Evolutionary conservation across 441 rosid genomes (phyloP), one percentile per base, ranked within the genome.

Genomic region (Mallotus japonicus): DNA sequence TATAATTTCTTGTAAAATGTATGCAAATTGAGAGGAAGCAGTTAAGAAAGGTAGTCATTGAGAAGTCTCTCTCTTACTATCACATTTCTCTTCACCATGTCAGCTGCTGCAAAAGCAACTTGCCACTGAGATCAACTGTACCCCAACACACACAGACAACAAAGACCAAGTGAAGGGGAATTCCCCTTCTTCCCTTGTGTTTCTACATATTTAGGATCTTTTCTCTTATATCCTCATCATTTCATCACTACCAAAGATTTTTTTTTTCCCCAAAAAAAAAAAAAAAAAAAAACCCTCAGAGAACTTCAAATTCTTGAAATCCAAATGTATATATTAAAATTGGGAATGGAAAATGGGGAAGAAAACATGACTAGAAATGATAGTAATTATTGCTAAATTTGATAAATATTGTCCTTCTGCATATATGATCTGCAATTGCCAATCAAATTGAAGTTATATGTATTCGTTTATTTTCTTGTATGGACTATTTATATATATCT

Each of bases 31-130:
- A 14, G 24, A 12, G n/a, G 50, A 70, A 65, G 32, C 11, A 47
- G 69, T 49, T 40, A 59, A 50, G 61, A 37, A 59, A 76, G 75
- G 65, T 0, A 24, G 55, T 51, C 74, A 78, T 15, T 66, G 76
- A 56, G 3, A 62, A 16, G 73, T 80, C 84, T 76, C 79, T 71
- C 73, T 78, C 78, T 51, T 58, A 9, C 69, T 15, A 20, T 61
- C 22, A 20, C 49, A 75, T 55, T 69, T 73, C 50, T 37, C 15
- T 62, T 44, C 5, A 37, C 40, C 40, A 24, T 65, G 76, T 78
- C 72, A 76, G 75, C 73, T 69, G 81, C 71, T 71, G 78, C 47
- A 82, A 79, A 83, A 85, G 85, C 85, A 79, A 82, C 87, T 56
- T 68, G 32, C 72, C 84, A 80, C 76, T 77, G 80, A 65, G 80